Evolutionary conservation across 1,284 basidiomycete species (phyloP).

Genomic region (Trichosporon ovoides): DNA sequence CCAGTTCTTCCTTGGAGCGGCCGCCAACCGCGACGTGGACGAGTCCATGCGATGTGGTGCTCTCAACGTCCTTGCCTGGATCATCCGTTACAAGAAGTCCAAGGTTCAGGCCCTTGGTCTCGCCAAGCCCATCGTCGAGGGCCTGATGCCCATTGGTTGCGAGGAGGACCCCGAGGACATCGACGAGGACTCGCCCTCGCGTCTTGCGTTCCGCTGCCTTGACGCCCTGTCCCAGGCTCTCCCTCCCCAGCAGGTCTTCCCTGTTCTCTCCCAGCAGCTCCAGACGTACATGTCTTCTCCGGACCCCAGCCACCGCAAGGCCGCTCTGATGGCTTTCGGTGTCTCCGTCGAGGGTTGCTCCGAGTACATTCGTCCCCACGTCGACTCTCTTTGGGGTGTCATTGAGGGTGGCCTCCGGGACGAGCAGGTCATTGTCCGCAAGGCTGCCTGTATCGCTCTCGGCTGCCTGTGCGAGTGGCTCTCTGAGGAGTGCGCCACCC

Average conservation of each 20-base stretch:
- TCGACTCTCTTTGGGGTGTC: slow-evolving; percentile 89
- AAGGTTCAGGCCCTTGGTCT: slow-evolving; percentile 86
- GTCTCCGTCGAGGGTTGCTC: slow-evolving; percentile 96
- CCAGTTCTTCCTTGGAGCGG: slow-evolving; percentile 80
- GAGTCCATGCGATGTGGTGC: slow-evolving; percentile 81
- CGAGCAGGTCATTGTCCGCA: slow-evolving; percentile 76
- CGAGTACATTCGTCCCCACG: slow-evolving; percentile 93
- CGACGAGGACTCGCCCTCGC: slow-evolving; percentile 74
- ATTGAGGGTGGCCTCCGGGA: slow-evolving; percentile 87
- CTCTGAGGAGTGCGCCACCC: slow-evolving; percentile 83
- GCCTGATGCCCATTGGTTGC: slow-evolving; percentile 87
- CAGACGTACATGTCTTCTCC: slow-evolving; percentile 73
- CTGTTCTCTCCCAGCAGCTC: slow-evolving; percentile 76
- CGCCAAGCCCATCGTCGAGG: slow-evolving; percentile 79
- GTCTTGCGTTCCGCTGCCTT: slow-evolving; percentile 91
- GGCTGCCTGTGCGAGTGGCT: slow-evolving; percentile 98
- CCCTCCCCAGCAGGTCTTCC: slow-evolving; percentile 95
- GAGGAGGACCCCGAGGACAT: slow-evolving; percentile 83
- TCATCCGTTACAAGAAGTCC: slow-evolving; percentile 93
- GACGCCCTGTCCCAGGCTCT: slow-evolving; percentile 90
- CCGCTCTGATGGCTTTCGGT: slow-evolving; percentile 92
- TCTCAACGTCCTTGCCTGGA: slow-evolving; percentile 94
- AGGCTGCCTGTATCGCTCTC: slow-evolving; percentile 90
- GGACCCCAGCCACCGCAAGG: slow-evolving; percentile 75
- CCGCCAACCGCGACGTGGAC: slow-evolving; percentile 73